Base-by-base conservation (phyloP, 768 basidiomycete genomes). In the Boletus rubescentipes region DNA sequence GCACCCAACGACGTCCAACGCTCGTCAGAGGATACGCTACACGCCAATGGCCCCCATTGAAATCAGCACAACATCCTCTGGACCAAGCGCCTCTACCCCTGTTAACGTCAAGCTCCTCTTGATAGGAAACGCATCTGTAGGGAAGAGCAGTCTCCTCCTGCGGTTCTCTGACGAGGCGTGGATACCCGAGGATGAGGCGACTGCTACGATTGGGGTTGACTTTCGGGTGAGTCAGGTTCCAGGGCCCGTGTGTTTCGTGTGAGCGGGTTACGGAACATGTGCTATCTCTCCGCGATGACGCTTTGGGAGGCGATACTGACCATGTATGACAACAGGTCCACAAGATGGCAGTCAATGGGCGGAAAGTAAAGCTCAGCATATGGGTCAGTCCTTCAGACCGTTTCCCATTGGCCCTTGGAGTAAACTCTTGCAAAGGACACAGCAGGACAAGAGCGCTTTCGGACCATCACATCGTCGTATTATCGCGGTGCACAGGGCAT, bases 91-190 rank as follows among this genome's bases (percentile, higher is more conserved):
- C 18, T 60, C 63, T 4, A 9, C 57, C 29, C 71, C 70, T 16
- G 77, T 89, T 40, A 93, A 92, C 51, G 84, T 87, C 68, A 93
- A 93, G 72, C 79, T 93, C 2, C 80, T 93, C 9, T 77, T 93
- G 31, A 93, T 93, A 46, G 90, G 90, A 34, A 92, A 92, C 65
- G 88, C 89, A 10, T 91, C 89, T 4, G 96, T 98, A 15, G 96
- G 96, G 62, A 91, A 94, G 78, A 92, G 89, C 58, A 93, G 91
- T 61, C 76, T 98, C 14, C 71, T 98, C 4, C 75, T 98, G 9
- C 82, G 96, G n/a, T 98, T 98, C 76, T 94, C 94, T 3, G 95
- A 98, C 67, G 91, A 96, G 73, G 90, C 92, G 63, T 98, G 94
- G 87, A 74, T 98, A 18, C 86, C 91, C 8, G 89, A 92, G 68